Evolutionary conservation across 768 basidiomycete genomes (phyloP).

Genomic region (Trametes cinnabarina): DNA sequence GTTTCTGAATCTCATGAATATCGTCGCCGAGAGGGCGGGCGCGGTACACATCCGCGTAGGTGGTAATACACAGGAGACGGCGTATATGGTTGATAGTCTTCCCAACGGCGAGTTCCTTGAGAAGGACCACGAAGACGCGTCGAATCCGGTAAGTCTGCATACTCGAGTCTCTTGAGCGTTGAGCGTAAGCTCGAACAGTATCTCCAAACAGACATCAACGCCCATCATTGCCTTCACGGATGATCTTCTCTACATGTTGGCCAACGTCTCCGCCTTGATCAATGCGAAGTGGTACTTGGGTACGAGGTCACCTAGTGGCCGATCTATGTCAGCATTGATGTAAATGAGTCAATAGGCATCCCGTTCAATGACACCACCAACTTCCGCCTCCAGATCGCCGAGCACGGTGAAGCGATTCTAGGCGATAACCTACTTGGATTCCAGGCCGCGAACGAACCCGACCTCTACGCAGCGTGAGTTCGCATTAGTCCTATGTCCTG

Average conservation of each 20-base stretch:
- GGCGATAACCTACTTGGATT: conserved; percentile 63
- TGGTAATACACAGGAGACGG: conserved; percentile 78
- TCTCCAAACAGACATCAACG: conserved; percentile 43
- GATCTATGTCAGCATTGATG: not conserved
- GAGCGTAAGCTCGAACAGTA: too few relatives aligned
- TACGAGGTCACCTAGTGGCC: conserved; percentile 31
- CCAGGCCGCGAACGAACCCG: conserved; percentile 79
- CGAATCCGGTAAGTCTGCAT: conserved; percentile 31
- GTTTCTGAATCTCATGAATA: conserved; percentile 42
- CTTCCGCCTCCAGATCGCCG: conserved; percentile 53
- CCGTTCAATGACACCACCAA: conserved; percentile 66
- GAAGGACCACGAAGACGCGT: conserved; percentile 41
- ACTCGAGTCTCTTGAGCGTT: not conserved
- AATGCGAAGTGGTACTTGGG: conserved; percentile 48
- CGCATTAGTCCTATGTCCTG: too few relatives aligned
- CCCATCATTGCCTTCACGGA: conserved; percentile 47
- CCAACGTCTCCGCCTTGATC: conserved; percentile 42
- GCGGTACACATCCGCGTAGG: conserved; percentile 64
- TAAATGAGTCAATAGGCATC: conserved; percentile 38
- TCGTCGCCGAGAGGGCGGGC: conserved; percentile 63
- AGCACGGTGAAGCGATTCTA: conserved; percentile 58
- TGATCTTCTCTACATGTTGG: conserved; percentile 58
- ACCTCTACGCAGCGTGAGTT: conserved; percentile 51
- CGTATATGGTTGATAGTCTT: conserved; percentile 46
- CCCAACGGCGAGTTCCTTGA: conserved; percentile 47